Base-by-base conservation (phyloP, 2,329 filamentous ascomycete genomes). In the Colletotrichum shisoi region DNA sequence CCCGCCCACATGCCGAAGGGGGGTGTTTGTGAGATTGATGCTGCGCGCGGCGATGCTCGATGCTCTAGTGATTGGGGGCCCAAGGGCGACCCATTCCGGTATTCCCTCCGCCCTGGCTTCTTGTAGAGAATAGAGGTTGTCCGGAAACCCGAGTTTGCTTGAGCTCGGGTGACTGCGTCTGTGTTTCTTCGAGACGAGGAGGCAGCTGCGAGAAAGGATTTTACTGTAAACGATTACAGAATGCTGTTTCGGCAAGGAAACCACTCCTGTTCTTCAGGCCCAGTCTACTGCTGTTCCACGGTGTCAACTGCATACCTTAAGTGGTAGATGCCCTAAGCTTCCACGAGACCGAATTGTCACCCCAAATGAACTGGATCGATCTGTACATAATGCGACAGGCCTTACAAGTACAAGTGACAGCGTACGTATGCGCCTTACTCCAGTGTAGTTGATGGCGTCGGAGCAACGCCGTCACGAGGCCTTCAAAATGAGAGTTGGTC, bases 1-100 rank as follows among this genome's bases (percentile, higher is more conserved):
- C 17, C 58, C 44, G 59, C 63, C 63, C 42, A 63, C 63, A 57
- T 66, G 19, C 63, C 63, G 63, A 27, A 27, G 24, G 4, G 24
- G 24, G 24, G n/a, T n/a, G n/a, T n/a, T n/a, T n/a, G n/a, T n/a
- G n/a, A n/a, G n/a, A n/a, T n/a, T n/a, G n/a, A n/a, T n/a, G 42
- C 51, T 46, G 56, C 46, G 46, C 31, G 27, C 42, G 49, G 48
- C 57, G 42, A 34, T 34, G 39, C 11, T 2, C 57, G 42, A 34
- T 34, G 39, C 11, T 2, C 13, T 44, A 17, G 9, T 49, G 11
- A 42, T 24, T 3, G 40, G 49, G 31, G 57, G 49, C 24, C 24
- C 34, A 46, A 51, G 21, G 24, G 24, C 31, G 8, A 11, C 15
- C 49, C 17, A 34, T 34, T 19, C n/a, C 46, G 13, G 27, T 34